Conservation (phyloP, 2,329 filamentous ascomycete species). For the Trichoderma asperellum region DNA sequence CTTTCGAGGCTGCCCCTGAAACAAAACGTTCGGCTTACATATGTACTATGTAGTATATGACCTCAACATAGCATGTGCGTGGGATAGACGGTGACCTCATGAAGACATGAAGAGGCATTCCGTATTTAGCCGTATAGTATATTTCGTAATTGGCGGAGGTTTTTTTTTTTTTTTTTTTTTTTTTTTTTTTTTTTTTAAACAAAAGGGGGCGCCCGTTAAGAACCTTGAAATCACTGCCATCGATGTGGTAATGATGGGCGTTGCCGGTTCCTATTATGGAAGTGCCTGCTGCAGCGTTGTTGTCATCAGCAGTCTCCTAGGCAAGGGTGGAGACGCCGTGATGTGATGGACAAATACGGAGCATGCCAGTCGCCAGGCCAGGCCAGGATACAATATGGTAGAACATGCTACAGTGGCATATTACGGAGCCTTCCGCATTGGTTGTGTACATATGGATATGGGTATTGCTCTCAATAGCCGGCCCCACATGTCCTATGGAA, state of each 20-base stretch:
- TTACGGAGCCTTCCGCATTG: background rate
- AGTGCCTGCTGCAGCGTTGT: background rate
- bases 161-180: background rate
- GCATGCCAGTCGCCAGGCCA: background rate
- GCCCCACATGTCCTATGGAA: background rate
- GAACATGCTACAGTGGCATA: background rate
- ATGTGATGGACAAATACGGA: constrained; percentile 6
- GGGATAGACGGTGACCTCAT: background rate
- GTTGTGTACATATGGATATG: background rate
- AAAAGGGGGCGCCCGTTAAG: background rate
- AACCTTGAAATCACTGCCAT: background rate
- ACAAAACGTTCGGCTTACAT: background rate
- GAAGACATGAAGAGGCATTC: background rate
- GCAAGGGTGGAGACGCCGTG: constrained; percentile 7
- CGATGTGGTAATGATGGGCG: constrained; percentile 5
- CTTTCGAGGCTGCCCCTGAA: background rate
- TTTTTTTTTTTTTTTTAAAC: too few relatives aligned
- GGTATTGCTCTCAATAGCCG: background rate
- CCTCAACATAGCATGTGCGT: background rate
- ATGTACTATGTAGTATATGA: background rate
- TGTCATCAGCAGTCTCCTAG: background rate
- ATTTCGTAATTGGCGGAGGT: background rate
- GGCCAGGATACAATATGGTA: background rate
- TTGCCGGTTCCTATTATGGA: constrained; percentile 11
- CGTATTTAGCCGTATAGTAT: background rate